A percentile compares a stretch with the other conserved stretches of the same genome.
Evolutionary conservation across 108 stramenopile genomes (phyloP).

Genomic region (Nannochloropsis gaditana): DNA sequence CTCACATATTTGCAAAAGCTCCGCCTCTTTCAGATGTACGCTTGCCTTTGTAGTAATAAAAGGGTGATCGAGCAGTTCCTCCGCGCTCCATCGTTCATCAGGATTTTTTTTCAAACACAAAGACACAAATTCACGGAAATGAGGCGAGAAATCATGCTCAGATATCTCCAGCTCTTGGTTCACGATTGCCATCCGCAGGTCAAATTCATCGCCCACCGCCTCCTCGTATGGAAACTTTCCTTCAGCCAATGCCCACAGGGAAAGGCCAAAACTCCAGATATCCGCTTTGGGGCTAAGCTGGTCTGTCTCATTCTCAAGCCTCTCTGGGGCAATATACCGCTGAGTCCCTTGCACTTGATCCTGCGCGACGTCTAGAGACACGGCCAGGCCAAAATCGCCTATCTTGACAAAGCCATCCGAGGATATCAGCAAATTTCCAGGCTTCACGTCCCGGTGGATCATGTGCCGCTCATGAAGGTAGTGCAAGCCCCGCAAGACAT

Average conservation of each 20-base stretch:
- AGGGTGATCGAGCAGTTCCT: slow-evolving; percentile 44
- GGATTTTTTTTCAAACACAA: slow-evolving; percentile 48
- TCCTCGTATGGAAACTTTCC: slow-evolving; percentile 24
- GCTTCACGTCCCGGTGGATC: slow-evolving; percentile 65
- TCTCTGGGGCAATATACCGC: background rate
- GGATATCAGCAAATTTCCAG: slow-evolving; percentile 56
- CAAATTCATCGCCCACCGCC: slow-evolving; percentile 16
- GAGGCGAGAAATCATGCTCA: background rate
- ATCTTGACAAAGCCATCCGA: slow-evolving; percentile 50
- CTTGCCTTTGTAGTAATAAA: slow-evolving; percentile 29
- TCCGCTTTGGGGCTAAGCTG: slow-evolving; percentile 21
- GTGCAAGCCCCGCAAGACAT: slow-evolving; percentile 52
- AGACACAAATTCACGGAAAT: slow-evolving; percentile 27
- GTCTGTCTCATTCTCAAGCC: background rate
- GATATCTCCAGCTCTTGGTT: slow-evolving; percentile 15
- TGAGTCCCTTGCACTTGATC: background rate
- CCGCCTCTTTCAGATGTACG: slow-evolving; percentile 14
- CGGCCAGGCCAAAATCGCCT: slow-evolving; percentile 57
- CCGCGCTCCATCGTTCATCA: slow-evolving; percentile 37
- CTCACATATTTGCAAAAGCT: slow-evolving; percentile 4
- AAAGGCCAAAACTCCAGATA: slow-evolving; percentile 15
- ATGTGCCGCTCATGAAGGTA: slow-evolving; percentile 54
- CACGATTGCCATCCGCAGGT: slow-evolving; percentile 7
- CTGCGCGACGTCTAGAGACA: background rate
- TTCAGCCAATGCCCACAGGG: background rate